Base-by-base conservation (phyloP, 352 stramenopile species). In the Phytophthora sp. region DNA sequence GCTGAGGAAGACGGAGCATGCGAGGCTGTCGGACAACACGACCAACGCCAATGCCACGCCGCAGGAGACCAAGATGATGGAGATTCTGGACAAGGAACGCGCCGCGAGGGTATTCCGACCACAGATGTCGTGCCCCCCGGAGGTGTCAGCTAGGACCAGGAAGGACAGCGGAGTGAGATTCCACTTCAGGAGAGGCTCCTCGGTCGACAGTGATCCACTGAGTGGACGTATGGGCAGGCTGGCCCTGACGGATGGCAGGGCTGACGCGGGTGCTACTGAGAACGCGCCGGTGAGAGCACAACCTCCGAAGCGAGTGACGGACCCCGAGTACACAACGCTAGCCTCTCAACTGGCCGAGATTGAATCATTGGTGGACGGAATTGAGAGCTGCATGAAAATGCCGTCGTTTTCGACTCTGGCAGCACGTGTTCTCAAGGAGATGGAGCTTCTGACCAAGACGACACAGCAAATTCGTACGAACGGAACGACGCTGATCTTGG, bases 401-500 rank as follows among this genome's bases (percentile, higher is more conserved):
- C 69, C 74, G 0, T 62, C 76, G 18, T 79, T 88, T 13, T 62
- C 61, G n/a, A 79, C 71, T 17, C 51, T 91, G 30, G 69, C 72
- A 27, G 38, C 41, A 0, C 52, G 69, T 12, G 76, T 86, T 2
- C 28, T 88, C 18, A 56, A 77, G 4, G 82, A 91, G 54, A 59
- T 91, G 53, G 72, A 89, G 38, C 57, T 88, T 45, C 69, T 91
- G 11, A 61, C 64, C 2, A 74, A 73, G 15, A 77, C 82, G n/a
- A 82, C 80, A 5, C 78, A 86, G 56, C 79, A 88, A 39, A 82
- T 91, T 35, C 82, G 82, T n/a, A 84, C 79, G 15, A 88, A 70
- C 27, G 82, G 78, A 49, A 81, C 80, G 39, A 85, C 76, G 8
- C 58, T 86, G 52, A 91, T 91, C 32, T 62, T 91, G 24, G 67